A percentile compares a stretch with the other conserved stretches of the same genome.
These are phyloP conservation scores for Kuraishia floccosa DNA, from an alignment of 805 yeast species.

Conservation along the genomic window DNA sequence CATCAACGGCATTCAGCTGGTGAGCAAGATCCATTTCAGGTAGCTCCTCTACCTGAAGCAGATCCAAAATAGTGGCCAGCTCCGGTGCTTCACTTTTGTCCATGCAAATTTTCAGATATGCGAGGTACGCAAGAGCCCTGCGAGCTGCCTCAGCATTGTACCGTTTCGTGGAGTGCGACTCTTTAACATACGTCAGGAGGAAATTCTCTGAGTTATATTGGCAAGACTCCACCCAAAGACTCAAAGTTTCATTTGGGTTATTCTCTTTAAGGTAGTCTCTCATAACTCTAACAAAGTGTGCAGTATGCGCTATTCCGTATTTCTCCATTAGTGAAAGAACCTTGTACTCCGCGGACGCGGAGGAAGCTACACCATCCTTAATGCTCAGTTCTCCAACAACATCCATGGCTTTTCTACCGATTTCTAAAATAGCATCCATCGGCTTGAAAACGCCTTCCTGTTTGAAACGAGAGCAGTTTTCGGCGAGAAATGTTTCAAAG, in stretches of 20 bases:
- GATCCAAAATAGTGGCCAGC: conserved; percentile 10
- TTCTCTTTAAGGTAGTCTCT: neutral
- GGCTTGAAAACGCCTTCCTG: too few relatives aligned
- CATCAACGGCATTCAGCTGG: neutral
- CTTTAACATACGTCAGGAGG: neutral
- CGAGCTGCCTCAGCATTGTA: too few relatives aligned
- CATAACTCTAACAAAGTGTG: neutral
- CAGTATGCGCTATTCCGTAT: neutral
- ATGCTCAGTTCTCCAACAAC: too few relatives aligned
- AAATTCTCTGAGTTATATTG: neutral
- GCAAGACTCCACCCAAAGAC: neutral
- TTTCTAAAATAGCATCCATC: too few relatives aligned
- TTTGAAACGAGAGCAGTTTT: too few relatives aligned
- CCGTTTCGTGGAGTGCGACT: too few relatives aligned
- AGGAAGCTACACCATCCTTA: too few relatives aligned
- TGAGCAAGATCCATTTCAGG: neutral
- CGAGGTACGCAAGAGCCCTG: neutral
- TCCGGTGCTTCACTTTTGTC: conserved; percentile 5
- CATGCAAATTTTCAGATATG: neutral
- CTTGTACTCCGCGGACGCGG: neutral
- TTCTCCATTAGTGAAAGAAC: neutral
- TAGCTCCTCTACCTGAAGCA: neutral
- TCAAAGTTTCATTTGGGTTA: conserved; percentile 2
- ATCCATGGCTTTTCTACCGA: too few relatives aligned
- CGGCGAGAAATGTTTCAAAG: too few relatives aligned